Base-by-base conservation (phyloP, 2,329 filamentous ascomycete species). In the Ophiocordyceps camponoti-floridani region DNA sequence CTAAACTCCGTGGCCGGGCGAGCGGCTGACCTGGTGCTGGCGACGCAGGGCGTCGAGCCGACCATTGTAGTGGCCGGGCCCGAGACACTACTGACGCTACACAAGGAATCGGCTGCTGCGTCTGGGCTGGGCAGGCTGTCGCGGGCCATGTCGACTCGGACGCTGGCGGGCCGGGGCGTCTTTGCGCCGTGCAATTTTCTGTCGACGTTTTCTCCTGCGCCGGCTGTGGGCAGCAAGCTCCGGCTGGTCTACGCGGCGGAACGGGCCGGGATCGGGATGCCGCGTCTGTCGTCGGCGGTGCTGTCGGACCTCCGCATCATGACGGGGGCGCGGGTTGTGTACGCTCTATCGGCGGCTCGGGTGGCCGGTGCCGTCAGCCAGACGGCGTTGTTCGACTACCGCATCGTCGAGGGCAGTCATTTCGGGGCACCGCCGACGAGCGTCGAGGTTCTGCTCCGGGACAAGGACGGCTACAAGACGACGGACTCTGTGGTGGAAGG, bases 301-400 rank as follows among this genome's bases (percentile, higher is more conserved):
- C 69, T 96, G 38, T 85, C 83, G 0, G 85, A 95, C 55, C 64
- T 96, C 46, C 78, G 88, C 41, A 73, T 93, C 44, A 84, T 87
- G 60, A 84, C 83, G 2, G 76, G 82, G 27, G 81, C 86, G 2
- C 77, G 86, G 44, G 70, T 95, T 46, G 70, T 93, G 43, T 94
- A 96, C 60, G 88, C 87, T 3, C 69, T 98, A 45, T 83, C 86
- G 16, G 79, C 83, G 1, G 69, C 85, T 23, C 75, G 77, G 48
- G 84, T 96, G n/a, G 89, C 88, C 2, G 91, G 91, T 35, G 82
- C 88, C 1, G 75, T 94, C n/a, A 69, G 82, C 1, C 89, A 96
- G 64, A 94, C 84, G 8, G 79, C 84, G 48, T 72, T 88, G 37
- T 93, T 84, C 56, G 89, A 96, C 58, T 96, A 96, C 60, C 70